phyloP scores from a whole-genome alignment of 305 asterid species.

The Nicotiana rustica region DNA sequence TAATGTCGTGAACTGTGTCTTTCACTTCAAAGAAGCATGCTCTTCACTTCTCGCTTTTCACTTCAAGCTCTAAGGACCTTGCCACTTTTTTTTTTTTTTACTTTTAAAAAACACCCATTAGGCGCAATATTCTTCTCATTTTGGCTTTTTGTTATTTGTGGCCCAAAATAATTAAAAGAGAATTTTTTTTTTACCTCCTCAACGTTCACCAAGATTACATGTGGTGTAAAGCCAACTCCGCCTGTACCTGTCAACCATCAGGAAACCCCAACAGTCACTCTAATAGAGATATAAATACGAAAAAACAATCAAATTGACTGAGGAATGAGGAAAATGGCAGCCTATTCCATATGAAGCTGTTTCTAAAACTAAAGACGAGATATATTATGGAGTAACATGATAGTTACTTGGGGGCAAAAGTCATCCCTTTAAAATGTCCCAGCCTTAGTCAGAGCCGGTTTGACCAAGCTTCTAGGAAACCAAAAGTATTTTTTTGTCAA shows the following conservation, averaged over 20 bases:
- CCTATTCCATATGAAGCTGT: not conserved
- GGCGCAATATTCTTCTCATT: not conserved
- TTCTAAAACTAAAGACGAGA: not conserved
- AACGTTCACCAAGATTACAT: slow-evolving; percentile 53
- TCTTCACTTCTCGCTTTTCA: too few relatives aligned
- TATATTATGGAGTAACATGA: not conserved
- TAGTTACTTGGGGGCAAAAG: not conserved
- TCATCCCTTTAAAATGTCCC: not conserved
- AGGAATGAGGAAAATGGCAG: not conserved
- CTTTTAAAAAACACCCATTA: too few relatives aligned
- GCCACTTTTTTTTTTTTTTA: too few relatives aligned
- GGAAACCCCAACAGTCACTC: slow-evolving; percentile 14
- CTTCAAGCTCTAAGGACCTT: too few relatives aligned
- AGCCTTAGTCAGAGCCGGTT: not conserved
- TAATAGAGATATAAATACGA: slow-evolving; percentile 9
- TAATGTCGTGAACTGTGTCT: too few relatives aligned
- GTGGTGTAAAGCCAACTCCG: slow-evolving; percentile 67
- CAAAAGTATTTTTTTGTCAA: too few relatives aligned
- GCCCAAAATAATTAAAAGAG: not conserved
- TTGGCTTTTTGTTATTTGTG: not conserved
- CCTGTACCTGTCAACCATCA: slow-evolving; percentile 51
- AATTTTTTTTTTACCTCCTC: slow-evolving; percentile 52
- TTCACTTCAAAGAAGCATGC: too few relatives aligned
- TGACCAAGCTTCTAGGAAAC: too few relatives aligned
- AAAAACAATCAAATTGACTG: not conserved